These are phyloP conservation scores for Pseudomicrostroma phylloplanum DNA, from an alignment of 1,284 basidiomycete species.

Conservation along the genomic window DNA sequence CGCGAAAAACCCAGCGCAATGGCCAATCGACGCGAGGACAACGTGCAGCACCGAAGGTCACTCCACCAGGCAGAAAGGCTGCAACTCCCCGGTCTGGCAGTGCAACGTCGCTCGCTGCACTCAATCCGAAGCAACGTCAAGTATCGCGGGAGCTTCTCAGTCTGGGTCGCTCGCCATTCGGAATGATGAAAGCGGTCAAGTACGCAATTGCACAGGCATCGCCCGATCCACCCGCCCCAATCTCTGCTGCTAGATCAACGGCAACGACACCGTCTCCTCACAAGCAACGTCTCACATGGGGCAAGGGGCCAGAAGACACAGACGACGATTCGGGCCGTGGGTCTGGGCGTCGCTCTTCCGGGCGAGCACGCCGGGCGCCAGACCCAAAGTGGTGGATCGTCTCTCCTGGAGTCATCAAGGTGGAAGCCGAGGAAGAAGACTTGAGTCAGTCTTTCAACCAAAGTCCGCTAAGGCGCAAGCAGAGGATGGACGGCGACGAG, in stretches of 20 bases:
- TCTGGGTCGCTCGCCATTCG: conserved; percentile 3
- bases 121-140: background rate
- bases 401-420: no score
- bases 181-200: conserved; percentile 6
- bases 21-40: background rate
- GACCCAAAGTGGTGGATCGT: background rate
- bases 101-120: background rate
- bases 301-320: background rate
- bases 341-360: no score
- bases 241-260: background rate
- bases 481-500: background rate
- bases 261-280: background rate
- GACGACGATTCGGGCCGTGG: no score
- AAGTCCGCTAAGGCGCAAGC: background rate
- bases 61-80: background rate
- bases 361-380: background rate
- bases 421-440: no score
- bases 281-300: background rate
- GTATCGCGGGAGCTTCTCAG: background rate
- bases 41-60: background rate
- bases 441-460: no score
- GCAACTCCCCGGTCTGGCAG: background rate
- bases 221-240: background rate
- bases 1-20: background rate
- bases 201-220: background rate